These are phyloP conservation scores for Verticillium albo-atrum DNA, from an alignment of 2,329 filamentous ascomycete species.

Conservation along the genomic window DNA sequence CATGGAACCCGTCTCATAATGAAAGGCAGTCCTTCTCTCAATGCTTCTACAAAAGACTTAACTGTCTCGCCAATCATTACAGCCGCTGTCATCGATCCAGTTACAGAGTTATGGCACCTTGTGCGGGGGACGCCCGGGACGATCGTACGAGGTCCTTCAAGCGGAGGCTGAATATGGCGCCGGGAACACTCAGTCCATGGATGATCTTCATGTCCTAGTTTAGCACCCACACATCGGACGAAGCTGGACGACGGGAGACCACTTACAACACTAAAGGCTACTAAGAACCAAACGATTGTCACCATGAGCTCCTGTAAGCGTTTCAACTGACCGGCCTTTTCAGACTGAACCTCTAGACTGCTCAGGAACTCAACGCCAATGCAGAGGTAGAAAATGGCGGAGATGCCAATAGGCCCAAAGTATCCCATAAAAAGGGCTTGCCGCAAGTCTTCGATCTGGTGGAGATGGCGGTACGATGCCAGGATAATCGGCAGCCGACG, in stretches of 20 bases:
- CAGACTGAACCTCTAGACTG: conserved; percentile 48
- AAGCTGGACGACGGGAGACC: background rate
- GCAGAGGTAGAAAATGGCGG: conserved; percentile 86
- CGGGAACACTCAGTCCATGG: conserved; percentile 2
- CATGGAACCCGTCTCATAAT: too few species aligned
- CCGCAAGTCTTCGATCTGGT: conserved; percentile 67
- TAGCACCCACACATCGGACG: background rate
- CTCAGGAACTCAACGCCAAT: conserved; percentile 71
- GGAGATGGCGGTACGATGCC: conserved; percentile 68
- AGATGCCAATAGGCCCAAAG: conserved; percentile 89
- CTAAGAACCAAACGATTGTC: conserved; percentile 81
- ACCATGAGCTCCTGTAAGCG: conserved; percentile 61
- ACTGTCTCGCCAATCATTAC: too few species aligned
- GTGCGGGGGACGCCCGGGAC: background rate
- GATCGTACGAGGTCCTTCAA: background rate
- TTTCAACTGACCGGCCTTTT: conserved; percentile 33
- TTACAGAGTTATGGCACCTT: background rate
- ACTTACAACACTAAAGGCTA: conserved; percentile 76
- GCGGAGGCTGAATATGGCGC: background rate
- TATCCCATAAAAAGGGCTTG: conserved; percentile 87
- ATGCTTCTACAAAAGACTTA: too few species aligned
- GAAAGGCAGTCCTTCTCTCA: too few species aligned
- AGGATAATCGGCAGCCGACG: conserved; percentile 75
- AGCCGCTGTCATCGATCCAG: too few species aligned
- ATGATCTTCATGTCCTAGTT: background rate